These are phyloP conservation scores for Senna siamea DNA, from an alignment of 306 rosid genomes.

Conservation along the genomic window DNA sequence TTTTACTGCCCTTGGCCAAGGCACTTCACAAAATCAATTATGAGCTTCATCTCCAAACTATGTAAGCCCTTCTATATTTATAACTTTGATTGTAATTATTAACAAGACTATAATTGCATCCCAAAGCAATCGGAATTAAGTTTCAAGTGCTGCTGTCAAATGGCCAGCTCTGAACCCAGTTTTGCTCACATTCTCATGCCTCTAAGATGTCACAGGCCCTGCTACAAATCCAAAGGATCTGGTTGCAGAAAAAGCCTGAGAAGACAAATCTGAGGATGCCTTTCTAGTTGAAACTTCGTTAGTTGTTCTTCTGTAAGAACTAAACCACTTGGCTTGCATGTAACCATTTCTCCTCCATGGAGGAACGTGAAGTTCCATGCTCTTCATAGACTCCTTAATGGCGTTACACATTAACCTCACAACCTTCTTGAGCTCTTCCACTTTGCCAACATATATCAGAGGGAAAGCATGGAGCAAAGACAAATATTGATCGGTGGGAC, in stretches of 20 bases:
- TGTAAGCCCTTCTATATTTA: not conserved
- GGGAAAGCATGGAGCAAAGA: conserved; percentile 64
- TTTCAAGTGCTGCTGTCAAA: conserved; percentile 47
- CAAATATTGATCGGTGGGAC: conserved; percentile 59
- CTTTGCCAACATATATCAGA: conserved; percentile 56
- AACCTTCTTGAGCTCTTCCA: conserved; percentile 56
- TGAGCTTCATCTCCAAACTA: not conserved
- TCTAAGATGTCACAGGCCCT: conserved; percentile 25
- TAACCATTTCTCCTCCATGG: conserved; percentile 84
- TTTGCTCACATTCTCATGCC: conserved; percentile 41
- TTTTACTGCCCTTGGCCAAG: not conserved
- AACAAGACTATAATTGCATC: conserved; percentile 11
- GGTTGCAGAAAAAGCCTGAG: conserved; percentile 31
- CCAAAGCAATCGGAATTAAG: conserved; percentile 37
- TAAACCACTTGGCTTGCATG: conserved; percentile 76
- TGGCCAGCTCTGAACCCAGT: conserved; percentile 53
- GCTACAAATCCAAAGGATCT: conserved; percentile 52
- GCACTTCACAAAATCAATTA: not conserved
- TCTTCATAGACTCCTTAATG: conserved; percentile 68
- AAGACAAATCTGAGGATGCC: not conserved
- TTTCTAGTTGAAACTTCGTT: conserved; percentile 43
- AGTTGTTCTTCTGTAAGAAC: conserved; percentile 67
- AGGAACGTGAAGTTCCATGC: conserved; percentile 54
- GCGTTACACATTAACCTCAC: conserved; percentile 64
- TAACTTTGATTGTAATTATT: not conserved